Evolutionary conservation across 768 basidiomycete species (phyloP).

Genomic region (Pleurotus citrinopileatus): DNA sequence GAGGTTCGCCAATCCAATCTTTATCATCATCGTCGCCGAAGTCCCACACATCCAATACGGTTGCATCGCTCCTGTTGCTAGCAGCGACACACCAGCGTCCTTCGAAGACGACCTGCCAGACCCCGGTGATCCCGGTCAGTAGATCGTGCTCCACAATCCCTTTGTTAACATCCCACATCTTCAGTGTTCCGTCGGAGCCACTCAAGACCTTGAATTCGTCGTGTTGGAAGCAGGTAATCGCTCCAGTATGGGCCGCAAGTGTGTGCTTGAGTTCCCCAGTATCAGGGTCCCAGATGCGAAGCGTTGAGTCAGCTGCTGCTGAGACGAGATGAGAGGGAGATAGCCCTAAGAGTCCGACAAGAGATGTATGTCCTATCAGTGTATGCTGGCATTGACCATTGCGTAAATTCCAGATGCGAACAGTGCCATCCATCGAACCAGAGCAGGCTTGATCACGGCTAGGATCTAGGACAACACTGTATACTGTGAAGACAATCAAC

Average conservation of each 20-base stretch:
- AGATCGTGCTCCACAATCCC: slow-evolving; percentile 86
- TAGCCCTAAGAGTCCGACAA: slow-evolving; percentile 90
- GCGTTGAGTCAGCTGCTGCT: slow-evolving; percentile 93
- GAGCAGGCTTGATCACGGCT: slow-evolving; percentile 89
- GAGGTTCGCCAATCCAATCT: slow-evolving; percentile 82
- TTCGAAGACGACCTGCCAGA: slow-evolving; percentile 98
- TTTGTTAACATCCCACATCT: slow-evolving; percentile 95
- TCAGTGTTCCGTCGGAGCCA: slow-evolving; percentile 93
- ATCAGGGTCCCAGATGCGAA: slow-evolving; percentile 93
- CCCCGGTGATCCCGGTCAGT: slow-evolving; percentile 86
- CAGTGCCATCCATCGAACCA: slow-evolving; percentile 97
- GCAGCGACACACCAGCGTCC: slow-evolving; percentile 95
- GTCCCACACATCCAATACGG: slow-evolving; percentile 89
- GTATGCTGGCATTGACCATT: slow-evolving; percentile 79
- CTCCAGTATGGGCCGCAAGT: slow-evolving; percentile 88
- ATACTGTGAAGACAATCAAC: slow-evolving; percentile 51
- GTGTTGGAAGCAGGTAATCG: slow-evolving; percentile 99
- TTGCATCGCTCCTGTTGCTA: slow-evolving; percentile 74
- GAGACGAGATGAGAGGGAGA: slow-evolving; percentile 91
- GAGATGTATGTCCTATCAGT: slow-evolving; percentile 88
- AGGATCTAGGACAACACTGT: slow-evolving; percentile 91
- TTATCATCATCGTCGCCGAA: slow-evolving; percentile 74
- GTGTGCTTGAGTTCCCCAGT: slow-evolving; percentile 77
- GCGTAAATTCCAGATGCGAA: slow-evolving; percentile 89
- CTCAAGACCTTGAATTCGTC: slow-evolving; percentile 97